Evolutionary conservation across 805 yeast genomes (phyloP).

Genomic region (Cyberlindnera saturnus): DNA sequence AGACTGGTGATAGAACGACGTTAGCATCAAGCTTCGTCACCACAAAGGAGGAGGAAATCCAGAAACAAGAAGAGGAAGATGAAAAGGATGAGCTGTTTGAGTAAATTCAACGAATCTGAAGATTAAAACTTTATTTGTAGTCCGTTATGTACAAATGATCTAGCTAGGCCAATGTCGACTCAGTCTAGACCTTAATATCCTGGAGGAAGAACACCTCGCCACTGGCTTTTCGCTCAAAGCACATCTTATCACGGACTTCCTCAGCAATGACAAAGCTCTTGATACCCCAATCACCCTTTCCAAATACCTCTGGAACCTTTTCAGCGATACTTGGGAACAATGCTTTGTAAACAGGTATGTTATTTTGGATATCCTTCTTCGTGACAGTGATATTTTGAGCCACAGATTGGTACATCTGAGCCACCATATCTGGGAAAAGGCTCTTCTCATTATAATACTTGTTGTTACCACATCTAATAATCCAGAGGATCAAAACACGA

Average conservation of each 20-base stretch:
- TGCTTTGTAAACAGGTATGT: conserved; percentile 45
- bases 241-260: conserved; percentile 43
- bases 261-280: conserved; percentile 40
- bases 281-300: conserved; percentile 39
- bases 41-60: conserved; percentile 10
- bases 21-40: conserved; percentile 15
- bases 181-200: conserved; percentile 8
- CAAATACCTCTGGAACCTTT: conserved; percentile 53
- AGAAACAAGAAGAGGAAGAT: conserved; percentile 22
- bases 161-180: no score
- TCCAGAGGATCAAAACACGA: conserved; percentile 56
- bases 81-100: conserved; percentile 26
- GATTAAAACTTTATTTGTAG: not conserved
- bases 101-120: conserved; percentile 1
- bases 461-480: conserved; percentile 52
- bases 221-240: conserved; percentile 35
- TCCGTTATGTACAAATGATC: not conserved
- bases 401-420: conserved; percentile 32
- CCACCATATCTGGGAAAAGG: conserved; percentile 47
- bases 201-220: conserved; percentile 31
- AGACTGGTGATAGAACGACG: conserved; percentile 15
- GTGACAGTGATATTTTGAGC: conserved; percentile 34
- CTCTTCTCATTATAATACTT: conserved; percentile 23
- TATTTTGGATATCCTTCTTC: conserved; percentile 50
- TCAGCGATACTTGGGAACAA: conserved; percentile 42